Conservation (phyloP, 768 basidiomycete species). For the Exsudoporus frostii region DNA sequence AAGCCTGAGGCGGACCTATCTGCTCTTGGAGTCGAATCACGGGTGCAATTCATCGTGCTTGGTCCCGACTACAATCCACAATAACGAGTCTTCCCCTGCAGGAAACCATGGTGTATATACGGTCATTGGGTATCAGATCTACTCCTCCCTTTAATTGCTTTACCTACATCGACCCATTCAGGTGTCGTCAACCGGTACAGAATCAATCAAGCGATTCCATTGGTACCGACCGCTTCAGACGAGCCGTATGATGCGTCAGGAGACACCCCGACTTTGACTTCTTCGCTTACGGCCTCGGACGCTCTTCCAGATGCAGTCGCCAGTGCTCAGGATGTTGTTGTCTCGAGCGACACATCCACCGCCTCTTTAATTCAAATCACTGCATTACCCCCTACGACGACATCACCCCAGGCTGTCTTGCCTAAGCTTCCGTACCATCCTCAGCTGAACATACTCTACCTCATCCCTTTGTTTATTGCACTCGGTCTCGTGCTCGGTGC, state of each 20-base stretch:
- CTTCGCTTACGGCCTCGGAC: slow-evolving; percentile 2
- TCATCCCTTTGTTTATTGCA: slow-evolving; percentile 24
- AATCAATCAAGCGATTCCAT: slow-evolving; percentile 16
- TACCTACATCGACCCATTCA: slow-evolving; percentile 4
- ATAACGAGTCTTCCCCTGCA: slow-evolving; percentile 5
- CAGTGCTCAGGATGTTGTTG: neutral
- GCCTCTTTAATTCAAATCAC: slow-evolving; percentile 33
- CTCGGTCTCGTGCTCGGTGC: slow-evolving; percentile 27
- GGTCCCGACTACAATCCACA: slow-evolving; percentile 37
- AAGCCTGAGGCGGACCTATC: slow-evolving; percentile 56
- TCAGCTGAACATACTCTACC: slow-evolving; percentile 26
- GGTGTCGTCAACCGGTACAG: slow-evolving; percentile 7
- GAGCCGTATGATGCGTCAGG: slow-evolving; percentile 36
- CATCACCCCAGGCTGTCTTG: slow-evolving; percentile 8
- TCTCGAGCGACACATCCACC: slow-evolving; percentile 10
- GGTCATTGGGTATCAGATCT: slow-evolving; percentile 10
- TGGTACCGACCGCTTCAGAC: slow-evolving; percentile 21
- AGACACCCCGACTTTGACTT: slow-evolving; percentile 13
- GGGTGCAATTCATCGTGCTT: slow-evolving; percentile 40
- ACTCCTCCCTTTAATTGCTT: neutral
- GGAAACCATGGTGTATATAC: slow-evolving; percentile 21
- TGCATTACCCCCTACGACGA: slow-evolving; percentile 29
- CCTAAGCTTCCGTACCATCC: slow-evolving; percentile 20
- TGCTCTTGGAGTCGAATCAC: slow-evolving; percentile 59
- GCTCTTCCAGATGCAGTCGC: neutral